These are phyloP conservation scores for Phalaenopsis hybrid DNA, from an alignment of 116 monocot genomes.

Conservation along the genomic window DNA sequence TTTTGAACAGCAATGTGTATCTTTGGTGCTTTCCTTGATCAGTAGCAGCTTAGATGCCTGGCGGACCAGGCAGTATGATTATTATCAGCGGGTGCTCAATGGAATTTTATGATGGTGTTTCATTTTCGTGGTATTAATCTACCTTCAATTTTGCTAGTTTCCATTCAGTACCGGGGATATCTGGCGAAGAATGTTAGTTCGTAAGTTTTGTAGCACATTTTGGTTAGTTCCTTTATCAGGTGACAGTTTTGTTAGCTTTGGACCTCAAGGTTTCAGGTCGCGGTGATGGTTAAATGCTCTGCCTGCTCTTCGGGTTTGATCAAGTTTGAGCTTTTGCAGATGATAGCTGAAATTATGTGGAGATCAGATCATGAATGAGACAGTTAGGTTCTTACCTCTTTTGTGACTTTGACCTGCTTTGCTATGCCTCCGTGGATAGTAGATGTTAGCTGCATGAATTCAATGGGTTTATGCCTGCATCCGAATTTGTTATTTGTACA, in stretches of 20 bases:
- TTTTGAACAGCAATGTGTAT: conserved; percentile 92
- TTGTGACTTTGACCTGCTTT: background rate
- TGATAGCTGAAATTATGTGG: background rate
- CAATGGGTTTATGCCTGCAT: background rate
- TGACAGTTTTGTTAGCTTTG: conserved; percentile 10
- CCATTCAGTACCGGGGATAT: conserved; percentile 4
- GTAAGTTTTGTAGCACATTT: conserved; percentile 1
- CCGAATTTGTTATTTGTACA: conserved; percentile 25
- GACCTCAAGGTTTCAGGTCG: background rate
- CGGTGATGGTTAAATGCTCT: background rate
- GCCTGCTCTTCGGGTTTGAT: background rate
- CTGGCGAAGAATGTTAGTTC: conserved; percentile 9
- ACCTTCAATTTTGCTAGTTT: conserved; percentile 3
- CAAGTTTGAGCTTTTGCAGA: background rate
- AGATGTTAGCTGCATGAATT: conserved; percentile 10
- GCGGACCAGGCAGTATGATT: conserved; percentile 96
- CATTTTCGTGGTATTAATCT: background rate
- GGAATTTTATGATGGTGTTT: conserved; percentile 71
- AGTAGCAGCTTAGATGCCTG: conserved; percentile 99
- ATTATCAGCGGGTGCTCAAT: conserved; percentile 93
- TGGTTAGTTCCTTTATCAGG: background rate
- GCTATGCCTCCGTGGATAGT: background rate
- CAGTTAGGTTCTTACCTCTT: background rate
- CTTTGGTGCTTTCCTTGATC: conserved; percentile 92
- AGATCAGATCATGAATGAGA: background rate